phyloP scores from a whole-genome alignment of 2,329 filamentous ascomycete species.

The Pseudogymnoascus sp. region DNA sequence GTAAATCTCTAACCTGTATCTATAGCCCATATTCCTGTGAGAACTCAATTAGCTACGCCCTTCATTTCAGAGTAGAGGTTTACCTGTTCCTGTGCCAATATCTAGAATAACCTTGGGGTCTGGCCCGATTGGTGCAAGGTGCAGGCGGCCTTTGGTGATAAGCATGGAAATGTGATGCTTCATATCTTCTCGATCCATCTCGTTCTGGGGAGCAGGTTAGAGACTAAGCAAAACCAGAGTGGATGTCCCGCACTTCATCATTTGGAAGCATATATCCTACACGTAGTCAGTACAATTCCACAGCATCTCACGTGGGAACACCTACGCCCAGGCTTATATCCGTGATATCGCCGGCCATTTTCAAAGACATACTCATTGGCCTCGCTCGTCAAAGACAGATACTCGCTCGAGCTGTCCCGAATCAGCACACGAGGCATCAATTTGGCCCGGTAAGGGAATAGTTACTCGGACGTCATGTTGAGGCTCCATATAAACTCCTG shows the following conservation, averaged over 20 bases:
- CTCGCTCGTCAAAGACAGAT: neutral
- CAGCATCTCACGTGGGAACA: neutral
- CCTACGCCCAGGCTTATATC: conserved; percentile 9
- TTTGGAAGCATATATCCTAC: conserved; percentile 5
- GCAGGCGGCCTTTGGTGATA: conserved; percentile 9
- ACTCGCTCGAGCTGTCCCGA: neutral
- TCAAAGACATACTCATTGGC: conserved; percentile 4
- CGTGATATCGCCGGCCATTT: conserved; percentile 12
- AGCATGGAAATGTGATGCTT: conserved; percentile 12
- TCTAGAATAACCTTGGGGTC: conserved; percentile 11
- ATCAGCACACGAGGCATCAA: neutral
- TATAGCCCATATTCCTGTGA: conserved; percentile 15
- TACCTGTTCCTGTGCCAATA: conserved; percentile 13
- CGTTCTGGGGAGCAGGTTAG: conserved; percentile 6
- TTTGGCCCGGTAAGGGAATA: neutral
- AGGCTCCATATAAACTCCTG: conserved; percentile 1
- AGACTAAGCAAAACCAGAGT: conserved; percentile 13
- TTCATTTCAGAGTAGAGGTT: neutral
- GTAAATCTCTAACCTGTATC: conserved; percentile 13
- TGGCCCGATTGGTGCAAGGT: neutral
- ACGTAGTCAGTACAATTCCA: neutral
- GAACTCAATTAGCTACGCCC: neutral
- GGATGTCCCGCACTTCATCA: conserved; percentile 7
- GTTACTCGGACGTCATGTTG: neutral
- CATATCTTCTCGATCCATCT: conserved; percentile 14